Evolutionary conservation across 2,329 filamentous ascomycete genomes (phyloP).

Genomic region (Paracoccidioides lutzii): DNA sequence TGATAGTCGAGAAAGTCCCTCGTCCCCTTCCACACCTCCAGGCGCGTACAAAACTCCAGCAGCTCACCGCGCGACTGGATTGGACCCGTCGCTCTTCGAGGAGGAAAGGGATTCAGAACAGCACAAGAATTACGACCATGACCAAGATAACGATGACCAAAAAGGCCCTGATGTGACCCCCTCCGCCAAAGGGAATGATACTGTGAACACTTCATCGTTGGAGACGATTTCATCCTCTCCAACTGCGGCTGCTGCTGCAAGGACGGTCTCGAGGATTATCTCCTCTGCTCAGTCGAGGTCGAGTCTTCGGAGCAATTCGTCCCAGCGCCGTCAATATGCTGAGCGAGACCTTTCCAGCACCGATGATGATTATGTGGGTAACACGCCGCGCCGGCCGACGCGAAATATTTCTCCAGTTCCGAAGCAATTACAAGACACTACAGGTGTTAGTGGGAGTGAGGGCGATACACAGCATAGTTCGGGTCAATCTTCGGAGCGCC

Average conservation of each 20-base stretch:
- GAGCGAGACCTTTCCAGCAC: not conserved
- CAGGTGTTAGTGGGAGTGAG: constrained; percentile 13
- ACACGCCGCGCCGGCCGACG: constrained; percentile 6
- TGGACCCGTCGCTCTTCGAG: not conserved
- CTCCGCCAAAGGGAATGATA: constrained; percentile 1
- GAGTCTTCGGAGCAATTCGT: not conserved
- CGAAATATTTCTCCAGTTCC: constrained; percentile 3
- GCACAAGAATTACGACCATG: constrained; percentile 7
- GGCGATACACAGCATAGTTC: constrained; percentile 14
- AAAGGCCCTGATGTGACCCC: constrained; percentile 4
- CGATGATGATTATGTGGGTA: constrained; percentile 7
- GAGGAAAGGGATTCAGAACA: not conserved
- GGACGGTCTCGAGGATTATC: constrained; percentile 28
- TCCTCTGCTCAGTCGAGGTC: constrained; percentile 14
- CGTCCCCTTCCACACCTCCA: constrained; percentile 15
- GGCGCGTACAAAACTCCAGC: constrained; percentile 19
- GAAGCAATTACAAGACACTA: constrained; percentile 1
- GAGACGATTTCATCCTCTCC: constrained; percentile 35
- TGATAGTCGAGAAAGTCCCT: constrained; percentile 8
- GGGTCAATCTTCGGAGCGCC: constrained; percentile 14
- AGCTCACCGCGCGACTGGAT: constrained; percentile 9
- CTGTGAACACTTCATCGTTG: constrained; percentile 23
- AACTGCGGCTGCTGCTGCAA: constrained; percentile 31
- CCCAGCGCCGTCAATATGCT: not conserved
- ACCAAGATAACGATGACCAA: constrained; percentile 1